Conservation (phyloP, 2,329 filamentous ascomycete genomes). For the Aspergillus arachidicola region DNA sequence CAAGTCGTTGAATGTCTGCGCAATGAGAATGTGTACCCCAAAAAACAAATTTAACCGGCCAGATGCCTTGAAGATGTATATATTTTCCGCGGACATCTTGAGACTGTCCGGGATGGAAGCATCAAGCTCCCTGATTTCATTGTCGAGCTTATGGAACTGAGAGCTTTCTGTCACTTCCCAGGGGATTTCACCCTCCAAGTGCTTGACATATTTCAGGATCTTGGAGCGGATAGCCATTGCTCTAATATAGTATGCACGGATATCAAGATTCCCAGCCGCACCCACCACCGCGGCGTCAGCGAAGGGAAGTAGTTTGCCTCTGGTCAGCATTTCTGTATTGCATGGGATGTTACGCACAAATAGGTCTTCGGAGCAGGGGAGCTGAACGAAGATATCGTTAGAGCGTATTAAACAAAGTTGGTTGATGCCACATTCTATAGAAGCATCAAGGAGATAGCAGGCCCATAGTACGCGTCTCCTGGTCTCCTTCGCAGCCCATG, state of each 20-base stretch:
- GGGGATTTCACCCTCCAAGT: conserved; percentile 4
- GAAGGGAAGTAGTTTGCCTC: conserved; percentile 5
- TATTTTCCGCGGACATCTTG: not conserved
- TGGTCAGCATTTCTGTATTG: conserved; percentile 30
- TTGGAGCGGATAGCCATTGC: conserved; percentile 6
- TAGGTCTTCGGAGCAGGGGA: conserved; percentile 34
- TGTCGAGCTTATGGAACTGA: not conserved
- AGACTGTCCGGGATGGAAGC: not conserved
- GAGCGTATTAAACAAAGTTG: conserved; percentile 14
- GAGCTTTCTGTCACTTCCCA: not conserved
- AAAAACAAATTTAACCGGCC: not conserved
- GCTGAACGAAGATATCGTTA: conserved; percentile 36
- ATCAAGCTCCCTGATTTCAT: not conserved
- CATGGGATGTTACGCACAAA: conserved; percentile 32
- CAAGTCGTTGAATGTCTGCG: not conserved
- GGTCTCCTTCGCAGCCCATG: conserved; percentile 29
- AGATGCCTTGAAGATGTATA: not conserved
- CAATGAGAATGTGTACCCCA: not conserved
- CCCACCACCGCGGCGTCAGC: not conserved
- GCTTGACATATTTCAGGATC: conserved; percentile 7
- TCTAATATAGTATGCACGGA: conserved; percentile 8
- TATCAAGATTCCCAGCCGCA: conserved; percentile 1
- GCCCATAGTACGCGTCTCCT: conserved; percentile 35
- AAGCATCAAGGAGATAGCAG: conserved; percentile 22
- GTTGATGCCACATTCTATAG: not conserved